Evolutionary conservation across 441 rosid genomes (phyloP), one percentile per base, ranked within the genome.

Genomic region (Isatis lusitanica): DNA sequence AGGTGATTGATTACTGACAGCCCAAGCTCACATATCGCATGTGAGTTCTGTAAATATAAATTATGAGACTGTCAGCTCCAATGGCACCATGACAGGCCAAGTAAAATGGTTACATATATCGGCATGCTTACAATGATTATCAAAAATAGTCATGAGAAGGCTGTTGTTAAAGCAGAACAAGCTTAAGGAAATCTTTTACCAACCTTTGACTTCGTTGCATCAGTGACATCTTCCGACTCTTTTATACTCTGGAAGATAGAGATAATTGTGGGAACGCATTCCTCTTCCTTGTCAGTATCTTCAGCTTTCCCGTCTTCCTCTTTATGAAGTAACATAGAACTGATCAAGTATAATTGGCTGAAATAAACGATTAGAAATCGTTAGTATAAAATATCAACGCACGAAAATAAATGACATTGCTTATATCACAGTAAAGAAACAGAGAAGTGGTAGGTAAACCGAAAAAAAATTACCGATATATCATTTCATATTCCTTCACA

Each of bases 1-100:
- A 92, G 79, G 79, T 76, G 86, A 83, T 85, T 90, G 78, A 76
- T 79, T 53, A 90, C 84, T 31, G 89, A 83, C 82, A 96, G 77
- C 75, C 99, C 99, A 73, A 96, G 89, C 78, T 89, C 99, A 85
- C 90, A 89, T 69, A 96, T 82, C 69, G 97, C 98, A 80, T 88
- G 88, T 17, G 97, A 94, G 74, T 86, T 96, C 99, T 96, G 97
- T 62, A 48, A 78, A 78, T 62, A 52, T 16, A 68, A 74, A 80
- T 57, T 57, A 40, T 63, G 50, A 68, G 55, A 70, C 50, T 63
- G 75, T 78, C 51, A 78, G 72, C 67, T 68, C 36, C 13, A 56
- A 30, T 8, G 60, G 47, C 43, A 68, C 56, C 72, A 68, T 17
- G 16, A 53, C 43, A 62, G 28, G 24, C 36, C 18, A 44, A 51